Base-by-base conservation (phyloP, 768 basidiomycete genomes). In the Pleurotus pulmonarius region DNA sequence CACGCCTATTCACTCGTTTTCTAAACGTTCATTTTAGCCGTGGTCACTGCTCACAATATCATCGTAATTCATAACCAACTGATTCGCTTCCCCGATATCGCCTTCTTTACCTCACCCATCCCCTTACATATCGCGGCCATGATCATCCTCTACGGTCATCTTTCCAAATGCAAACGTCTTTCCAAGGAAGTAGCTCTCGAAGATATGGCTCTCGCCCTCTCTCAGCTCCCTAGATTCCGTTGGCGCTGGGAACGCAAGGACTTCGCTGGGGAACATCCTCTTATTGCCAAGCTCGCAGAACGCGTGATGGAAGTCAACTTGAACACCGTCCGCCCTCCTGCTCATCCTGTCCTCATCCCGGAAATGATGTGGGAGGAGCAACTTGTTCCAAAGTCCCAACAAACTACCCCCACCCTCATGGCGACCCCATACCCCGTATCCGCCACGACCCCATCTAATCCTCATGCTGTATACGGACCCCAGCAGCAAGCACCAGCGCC, bases 231-330 rank as follows among this genome's bases (percentile, higher is more conserved):
- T 2, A 86, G 86, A 29, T 89, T 93, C 81, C 85, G 92, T 49
- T 94, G 92, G 92, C 85, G 92, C 59, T 94, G 92, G 92, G 90
- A 92, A 65, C 83, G 92, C 52, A 91, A 87, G 67, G 91, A 93
- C 65, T 70, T 83, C 55, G 85, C 85, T 44, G 89, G 88, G 44
- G 86, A 85, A 1, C 90, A 92, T 63, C 91, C 92, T n/a, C 81
- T 92, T 51, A 90, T 92, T 58, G 83, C 88, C 12, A 87, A 83
- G 63, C 82, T 94, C 47, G 91, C 88, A 0, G 89, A 92, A 70
- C 83, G 84, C 55, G 88, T 92, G 20, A 86, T 93, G 75, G 81
- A 79, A 20, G 84, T 88, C 47, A 81, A 87, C 65, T 75, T 92
- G n/a, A 81, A 82, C 61, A 75, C 80, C 34, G 80, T 87, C 44